Evolutionary conservation across 805 yeast genomes (phyloP), one percentile per base, ranked within the genome.

Genomic region (Metschnikowia peoriensis): DNA sequence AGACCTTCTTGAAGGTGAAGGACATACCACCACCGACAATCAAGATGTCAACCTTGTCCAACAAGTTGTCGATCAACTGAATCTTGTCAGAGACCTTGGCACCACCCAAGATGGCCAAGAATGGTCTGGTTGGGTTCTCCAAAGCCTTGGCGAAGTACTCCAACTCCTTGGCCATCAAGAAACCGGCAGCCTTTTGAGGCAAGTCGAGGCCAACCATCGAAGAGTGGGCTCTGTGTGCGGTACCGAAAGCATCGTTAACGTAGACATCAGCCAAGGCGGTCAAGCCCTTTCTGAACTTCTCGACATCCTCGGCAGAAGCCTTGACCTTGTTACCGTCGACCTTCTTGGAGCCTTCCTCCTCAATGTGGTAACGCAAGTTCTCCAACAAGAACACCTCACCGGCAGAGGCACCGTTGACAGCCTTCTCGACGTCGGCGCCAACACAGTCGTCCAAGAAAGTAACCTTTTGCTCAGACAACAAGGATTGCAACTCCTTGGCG

Each of bases 1-100:
- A 70, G 50, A 93, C 88, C 84, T 94, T 94, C 84, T 89, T 90
- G 86, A 94, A 94, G 66, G 99, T 94, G 88, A 93, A 94, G 57
- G 99, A 94, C 99, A 94, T 94, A 80, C 99, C 99, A 80, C 99
- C 99, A 73, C 99, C 98, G 68, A 94, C 85, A 78, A 94, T 90
- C 73, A 94, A 82, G 60, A 86, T 77, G 78, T 94, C 88, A 68
- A 94, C 98, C 85, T 94, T 94, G 82, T 93, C 94, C 69, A 93
- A 83, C 76, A 85, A 81, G 85, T 92, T 94, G 81, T 94, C 98
- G 69, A 94, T 94, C 78, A 94, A 85, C 81, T 90, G 97, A 71
- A 94, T 94, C 87, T 94, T 94, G 79, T 94, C 99, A 62, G 96
- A 88, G 63, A 94, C 98, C 85, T 94, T 94, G 68, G 99, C 99